phyloP scores from a whole-genome alignment of 129 eudicot species.

The Helianthus tuberosus region DNA sequence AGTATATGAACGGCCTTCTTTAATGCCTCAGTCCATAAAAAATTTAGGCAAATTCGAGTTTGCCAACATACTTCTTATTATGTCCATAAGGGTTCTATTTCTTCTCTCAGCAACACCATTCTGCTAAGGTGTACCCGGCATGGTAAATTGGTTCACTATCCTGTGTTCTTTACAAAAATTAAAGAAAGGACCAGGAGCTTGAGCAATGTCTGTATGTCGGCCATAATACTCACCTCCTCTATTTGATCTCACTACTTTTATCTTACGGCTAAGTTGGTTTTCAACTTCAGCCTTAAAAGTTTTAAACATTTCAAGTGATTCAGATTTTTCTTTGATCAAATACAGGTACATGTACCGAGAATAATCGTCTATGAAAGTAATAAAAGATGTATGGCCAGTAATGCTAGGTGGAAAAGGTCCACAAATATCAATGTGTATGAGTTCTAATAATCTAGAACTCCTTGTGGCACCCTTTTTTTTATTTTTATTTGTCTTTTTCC shows the following conservation, averaged over 20 bases:
- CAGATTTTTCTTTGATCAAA: background rate
- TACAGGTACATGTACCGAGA: background rate
- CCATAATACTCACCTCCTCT: background rate
- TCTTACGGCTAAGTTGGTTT: background rate
- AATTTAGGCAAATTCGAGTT: no score
- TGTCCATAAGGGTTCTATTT: no score
- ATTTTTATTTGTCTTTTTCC: no score
- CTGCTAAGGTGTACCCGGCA: background rate
- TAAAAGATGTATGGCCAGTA: background rate
- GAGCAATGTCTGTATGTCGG: no score
- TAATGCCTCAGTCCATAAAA: no score
- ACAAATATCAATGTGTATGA: background rate
- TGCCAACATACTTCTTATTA: background rate
- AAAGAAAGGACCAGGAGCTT: no score
- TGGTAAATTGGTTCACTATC: background rate
- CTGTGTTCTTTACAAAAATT: no score
- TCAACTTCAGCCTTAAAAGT: background rate
- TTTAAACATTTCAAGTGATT: background rate
- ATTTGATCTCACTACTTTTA: background rate
- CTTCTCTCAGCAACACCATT: no score
- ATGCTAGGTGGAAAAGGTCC: background rate
- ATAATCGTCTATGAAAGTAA: no score
- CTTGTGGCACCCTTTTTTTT: no score
- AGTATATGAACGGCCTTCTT: no score
- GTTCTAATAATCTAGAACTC: no score